Evolutionary conservation across 257 asterid genomes (phyloP).

Genomic region (Capsicum chinense): DNA sequence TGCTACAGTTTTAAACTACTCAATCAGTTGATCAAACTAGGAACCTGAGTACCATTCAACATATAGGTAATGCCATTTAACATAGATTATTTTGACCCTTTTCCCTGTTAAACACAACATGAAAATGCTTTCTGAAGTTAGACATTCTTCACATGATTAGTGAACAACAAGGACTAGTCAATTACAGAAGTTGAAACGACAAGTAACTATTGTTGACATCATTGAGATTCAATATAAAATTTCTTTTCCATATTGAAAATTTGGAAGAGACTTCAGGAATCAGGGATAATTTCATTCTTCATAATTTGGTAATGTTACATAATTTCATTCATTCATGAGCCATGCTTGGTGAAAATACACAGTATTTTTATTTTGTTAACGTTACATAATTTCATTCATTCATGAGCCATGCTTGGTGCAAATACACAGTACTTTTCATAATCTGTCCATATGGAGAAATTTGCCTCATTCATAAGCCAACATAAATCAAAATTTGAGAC

Average conservation of each 20-base stretch:
- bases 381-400: background rate
- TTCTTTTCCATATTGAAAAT: background rate
- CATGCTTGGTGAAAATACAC: background rate
- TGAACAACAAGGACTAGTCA: background rate
- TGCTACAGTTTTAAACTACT: too few species aligned
- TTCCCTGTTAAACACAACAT: too few species aligned
- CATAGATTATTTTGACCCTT: too few species aligned
- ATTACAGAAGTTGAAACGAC: background rate
- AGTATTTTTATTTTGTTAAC: background rate
- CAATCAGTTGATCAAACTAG: too few species aligned
- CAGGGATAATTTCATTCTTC: background rate
- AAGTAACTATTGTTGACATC: background rate
- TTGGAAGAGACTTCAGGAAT: background rate
- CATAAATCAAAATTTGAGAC: background rate
- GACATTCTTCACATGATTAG: background rate
- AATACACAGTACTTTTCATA: background rate
- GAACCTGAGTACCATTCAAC: too few species aligned
- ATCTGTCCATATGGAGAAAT: background rate
- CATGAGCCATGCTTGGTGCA: background rate
- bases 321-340: background rate
- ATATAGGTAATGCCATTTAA: too few species aligned
- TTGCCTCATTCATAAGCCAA: background rate
- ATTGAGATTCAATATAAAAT: background rate
- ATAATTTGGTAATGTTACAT: background rate
- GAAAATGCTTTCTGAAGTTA: constrained; percentile 14